Percentiles rank a stretch among this genome's conserved stretches.
These are phyloP conservation scores for Ascoidea rubescens DNA, from an alignment of 805 yeast species.

Conservation along the genomic window DNA sequence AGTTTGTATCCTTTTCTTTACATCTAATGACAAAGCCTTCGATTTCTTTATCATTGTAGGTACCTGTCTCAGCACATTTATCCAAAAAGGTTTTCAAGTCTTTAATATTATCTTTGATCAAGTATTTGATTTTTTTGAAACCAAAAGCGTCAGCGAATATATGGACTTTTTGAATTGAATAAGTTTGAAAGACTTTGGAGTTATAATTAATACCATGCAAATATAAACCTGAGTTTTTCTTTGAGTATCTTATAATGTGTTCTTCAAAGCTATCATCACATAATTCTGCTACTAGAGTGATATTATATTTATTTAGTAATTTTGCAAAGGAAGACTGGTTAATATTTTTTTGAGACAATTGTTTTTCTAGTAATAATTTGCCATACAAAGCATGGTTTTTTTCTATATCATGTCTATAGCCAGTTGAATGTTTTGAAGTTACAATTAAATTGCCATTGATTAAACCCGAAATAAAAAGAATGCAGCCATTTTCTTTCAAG, in stretches of 20 bases:
- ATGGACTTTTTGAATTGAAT: conserved; percentile 44
- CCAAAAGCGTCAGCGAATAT: conserved; percentile 57
- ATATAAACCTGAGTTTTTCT: conserved; percentile 65
- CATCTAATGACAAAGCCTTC: conserved; percentile 93
- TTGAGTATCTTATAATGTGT: conserved; percentile 67
- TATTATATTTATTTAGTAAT: conserved; percentile 30
- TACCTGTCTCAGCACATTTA: conserved; percentile 48
- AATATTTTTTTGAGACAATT: conserved; percentile 28
- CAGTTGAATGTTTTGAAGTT: conserved; percentile 86
- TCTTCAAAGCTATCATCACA: conserved; percentile 94
- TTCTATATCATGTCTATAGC: conserved; percentile 33
- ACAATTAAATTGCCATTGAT: conserved; percentile 47
- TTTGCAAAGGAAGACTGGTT: conserved; percentile 39
- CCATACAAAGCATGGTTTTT: conserved; percentile 73
- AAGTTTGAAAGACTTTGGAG: conserved; percentile 45
- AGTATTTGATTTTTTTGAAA: conserved; percentile 43
- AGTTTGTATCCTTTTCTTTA: conserved; percentile 15
- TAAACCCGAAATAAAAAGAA: conserved; percentile 47
- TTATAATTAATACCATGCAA: conserved; percentile 81
- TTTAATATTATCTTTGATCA: conserved; percentile 23
- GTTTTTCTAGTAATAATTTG: conserved; percentile 37
- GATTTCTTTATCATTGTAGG: conserved; percentile 54
- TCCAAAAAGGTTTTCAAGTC: conserved; percentile 38
- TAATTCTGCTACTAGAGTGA: conserved; percentile 83
- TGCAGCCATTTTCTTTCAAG: conserved; percentile 88